These are phyloP conservation scores for Farysia itapuensis DNA, from an alignment of 1,284 basidiomycete species.

Conservation along the genomic window DNA sequence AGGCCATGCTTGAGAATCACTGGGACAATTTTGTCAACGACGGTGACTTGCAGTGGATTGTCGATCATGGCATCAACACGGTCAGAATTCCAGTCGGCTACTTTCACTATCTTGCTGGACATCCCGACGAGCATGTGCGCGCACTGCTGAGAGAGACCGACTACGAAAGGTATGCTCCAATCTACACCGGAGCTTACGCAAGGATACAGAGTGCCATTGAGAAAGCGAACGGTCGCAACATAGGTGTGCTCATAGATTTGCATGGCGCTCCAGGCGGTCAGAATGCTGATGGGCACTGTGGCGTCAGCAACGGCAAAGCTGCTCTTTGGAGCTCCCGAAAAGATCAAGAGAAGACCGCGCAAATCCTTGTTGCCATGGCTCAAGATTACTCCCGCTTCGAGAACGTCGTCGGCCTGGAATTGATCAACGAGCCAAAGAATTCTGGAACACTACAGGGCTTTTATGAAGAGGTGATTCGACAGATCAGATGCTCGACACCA, in stretches of 20 bases:
- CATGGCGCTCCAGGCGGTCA: slow-evolving; percentile 69
- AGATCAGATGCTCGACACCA: slow-evolving; percentile 63
- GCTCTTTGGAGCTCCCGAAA: slow-evolving; percentile 57
- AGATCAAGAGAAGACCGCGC: slow-evolving; percentile 63
- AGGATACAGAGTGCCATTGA: slow-evolving; percentile 72
- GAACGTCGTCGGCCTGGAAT: slow-evolving; percentile 77
- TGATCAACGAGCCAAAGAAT: slow-evolving; percentile 79
- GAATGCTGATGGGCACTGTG: slow-evolving; percentile 62
- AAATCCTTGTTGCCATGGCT: slow-evolving; percentile 66
- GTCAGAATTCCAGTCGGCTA: slow-evolving; percentile 74
- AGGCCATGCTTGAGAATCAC: slow-evolving; percentile 71
- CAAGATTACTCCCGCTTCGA: slow-evolving; percentile 61
- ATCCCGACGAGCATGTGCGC: slow-evolving; percentile 65
- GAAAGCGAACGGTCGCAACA: slow-evolving; percentile 67
- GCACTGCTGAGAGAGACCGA: slow-evolving; percentile 71
- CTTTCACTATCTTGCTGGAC: slow-evolving; percentile 77
- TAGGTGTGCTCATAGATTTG: slow-evolving; percentile 75
- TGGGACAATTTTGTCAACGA: slow-evolving; percentile 68
- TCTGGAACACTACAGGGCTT: slow-evolving; percentile 36
- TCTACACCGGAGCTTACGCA: slow-evolving; percentile 74
- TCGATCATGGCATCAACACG: slow-evolving; percentile 74
- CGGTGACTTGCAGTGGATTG: slow-evolving; percentile 67
- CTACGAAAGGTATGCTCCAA: slow-evolving; percentile 67
- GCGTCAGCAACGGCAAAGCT: slow-evolving; percentile 27
- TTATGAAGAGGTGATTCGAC: slow-evolving; percentile 65